Conservation (phyloP, 192 early-diverging fungal species). For the Coemansia sp. region DNA sequence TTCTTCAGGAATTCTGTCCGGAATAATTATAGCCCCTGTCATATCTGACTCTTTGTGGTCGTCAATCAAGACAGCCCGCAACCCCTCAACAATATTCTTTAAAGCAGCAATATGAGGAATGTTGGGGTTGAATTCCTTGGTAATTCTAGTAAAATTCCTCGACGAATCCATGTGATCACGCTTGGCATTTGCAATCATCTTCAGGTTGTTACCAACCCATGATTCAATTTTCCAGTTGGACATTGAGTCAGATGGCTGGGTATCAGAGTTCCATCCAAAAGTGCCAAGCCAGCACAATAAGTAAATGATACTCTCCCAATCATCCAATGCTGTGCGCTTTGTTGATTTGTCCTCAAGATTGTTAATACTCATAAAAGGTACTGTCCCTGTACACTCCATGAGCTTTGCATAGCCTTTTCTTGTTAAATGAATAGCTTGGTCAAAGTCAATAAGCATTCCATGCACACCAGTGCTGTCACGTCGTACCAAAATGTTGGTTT, state of each 20-base stretch:
- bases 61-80: background rate
- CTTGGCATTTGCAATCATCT: background rate
- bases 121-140: too few species aligned
- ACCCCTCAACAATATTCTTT: too few species aligned
- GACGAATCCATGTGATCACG: background rate
- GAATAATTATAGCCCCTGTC: background rate
- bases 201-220: too few species aligned
- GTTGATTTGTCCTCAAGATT: too few species aligned
- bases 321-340: constrained; percentile 20
- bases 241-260: too few species aligned
- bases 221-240: too few species aligned
- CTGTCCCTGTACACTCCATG: too few species aligned
- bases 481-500: constrained; percentile 15
- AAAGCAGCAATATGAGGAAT: too few species aligned
- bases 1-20: background rate
- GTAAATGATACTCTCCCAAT: constrained; percentile 36
- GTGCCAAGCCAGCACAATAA: constrained; percentile 29
- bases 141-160: too few species aligned
- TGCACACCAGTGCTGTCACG: background rate
- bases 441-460: constrained; percentile 38
- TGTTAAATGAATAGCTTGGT: background rate
- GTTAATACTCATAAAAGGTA: too few species aligned
- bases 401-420: too few species aligned
- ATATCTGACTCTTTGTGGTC: background rate
- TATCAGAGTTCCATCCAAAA: constrained; percentile 15